Evolutionary conservation across 441 rosid genomes (phyloP).

Genomic region (Mallotus japonicus): DNA sequence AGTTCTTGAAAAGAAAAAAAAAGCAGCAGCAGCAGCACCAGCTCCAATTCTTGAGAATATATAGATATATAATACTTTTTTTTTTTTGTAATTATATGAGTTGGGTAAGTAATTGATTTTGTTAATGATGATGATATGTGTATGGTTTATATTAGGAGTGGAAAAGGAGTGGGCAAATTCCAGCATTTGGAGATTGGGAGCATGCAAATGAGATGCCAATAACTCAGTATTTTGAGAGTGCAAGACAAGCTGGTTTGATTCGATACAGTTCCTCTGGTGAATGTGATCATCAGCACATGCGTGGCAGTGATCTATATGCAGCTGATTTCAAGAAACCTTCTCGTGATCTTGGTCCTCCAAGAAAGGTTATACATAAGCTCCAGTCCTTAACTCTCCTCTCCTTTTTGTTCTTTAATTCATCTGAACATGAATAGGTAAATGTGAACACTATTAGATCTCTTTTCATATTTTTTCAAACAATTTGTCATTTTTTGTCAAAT

Average conservation of each 20-base stretch:
- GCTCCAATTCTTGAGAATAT: background rate
- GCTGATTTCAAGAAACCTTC: constrained; percentile 73
- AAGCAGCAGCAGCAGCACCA: no score
- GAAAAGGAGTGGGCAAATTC: constrained; percentile 51
- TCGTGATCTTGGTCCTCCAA: constrained; percentile 39
- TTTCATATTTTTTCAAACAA: background rate
- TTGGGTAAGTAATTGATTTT: no score
- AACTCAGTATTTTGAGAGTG: constrained; percentile 87
- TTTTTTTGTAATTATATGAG: background rate
- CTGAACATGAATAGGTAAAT: background rate
- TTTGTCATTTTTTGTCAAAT: background rate
- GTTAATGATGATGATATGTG: no score
- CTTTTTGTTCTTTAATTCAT: background rate
- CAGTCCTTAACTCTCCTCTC: constrained; percentile 19
- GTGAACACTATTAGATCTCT: background rate
- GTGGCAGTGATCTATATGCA: constrained; percentile 50
- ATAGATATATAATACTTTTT: background rate
- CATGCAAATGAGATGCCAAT: constrained; percentile 73
- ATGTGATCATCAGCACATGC: constrained; percentile 58
- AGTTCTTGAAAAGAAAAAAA: constrained; percentile 12
- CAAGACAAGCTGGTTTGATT: constrained; percentile 57
- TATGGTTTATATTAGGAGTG: constrained; percentile 14
- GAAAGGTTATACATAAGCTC: constrained; percentile 36
- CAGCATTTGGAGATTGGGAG: constrained; percentile 95
- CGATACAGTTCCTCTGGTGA: constrained; percentile 59